Evolutionary conservation across 495 filamentous ascomycete genomes (phyloP).

Genomic region (Penicillium odoratum): DNA sequence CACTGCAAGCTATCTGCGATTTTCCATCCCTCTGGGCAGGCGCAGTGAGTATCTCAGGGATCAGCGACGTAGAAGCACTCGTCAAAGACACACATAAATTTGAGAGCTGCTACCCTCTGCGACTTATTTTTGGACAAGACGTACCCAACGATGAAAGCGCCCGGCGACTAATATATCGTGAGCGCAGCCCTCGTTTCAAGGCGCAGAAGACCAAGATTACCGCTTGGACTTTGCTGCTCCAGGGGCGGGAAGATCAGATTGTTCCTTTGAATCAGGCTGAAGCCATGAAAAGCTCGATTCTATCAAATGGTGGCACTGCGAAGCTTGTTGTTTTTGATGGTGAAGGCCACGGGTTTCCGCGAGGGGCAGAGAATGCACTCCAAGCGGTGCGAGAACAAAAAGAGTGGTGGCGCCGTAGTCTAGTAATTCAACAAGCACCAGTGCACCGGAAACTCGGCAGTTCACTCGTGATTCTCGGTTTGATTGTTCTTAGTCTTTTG

Average conservation of each 20-base stretch:
- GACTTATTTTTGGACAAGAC: constrained; percentile 25
- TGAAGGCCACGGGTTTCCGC: constrained; percentile 41
- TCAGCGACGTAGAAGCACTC: constrained; percentile 36
- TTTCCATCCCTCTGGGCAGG: constrained; percentile 28
- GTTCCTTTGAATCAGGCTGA: constrained; percentile 43
- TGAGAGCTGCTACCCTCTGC: constrained; percentile 42
- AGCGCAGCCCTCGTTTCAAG: constrained; percentile 39
- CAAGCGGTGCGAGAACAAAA: constrained; percentile 31
- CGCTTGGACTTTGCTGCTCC: constrained; percentile 41
- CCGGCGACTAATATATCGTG: constrained; percentile 33
- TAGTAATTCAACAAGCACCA: not conserved
- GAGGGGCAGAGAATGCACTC: constrained; percentile 24
- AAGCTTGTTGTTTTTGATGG: constrained; percentile 38
- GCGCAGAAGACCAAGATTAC: constrained; percentile 32
- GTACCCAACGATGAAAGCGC: constrained; percentile 15
- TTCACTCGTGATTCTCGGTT: not conserved
- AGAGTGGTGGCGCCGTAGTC: constrained; percentile 31
- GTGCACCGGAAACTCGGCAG: not conserved
- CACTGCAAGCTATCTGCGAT: constrained; percentile 32
- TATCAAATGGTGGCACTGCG: constrained; percentile 30
- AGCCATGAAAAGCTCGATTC: constrained; percentile 33
- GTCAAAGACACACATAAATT: constrained; percentile 46
- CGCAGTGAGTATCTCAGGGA: constrained; percentile 37
- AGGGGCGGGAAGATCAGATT: constrained; percentile 40
- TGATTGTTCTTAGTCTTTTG: not conserved